Conservation (phyloP, 2,329 filamentous ascomycete genomes). For the Colletotrichum theobromicola region DNA sequence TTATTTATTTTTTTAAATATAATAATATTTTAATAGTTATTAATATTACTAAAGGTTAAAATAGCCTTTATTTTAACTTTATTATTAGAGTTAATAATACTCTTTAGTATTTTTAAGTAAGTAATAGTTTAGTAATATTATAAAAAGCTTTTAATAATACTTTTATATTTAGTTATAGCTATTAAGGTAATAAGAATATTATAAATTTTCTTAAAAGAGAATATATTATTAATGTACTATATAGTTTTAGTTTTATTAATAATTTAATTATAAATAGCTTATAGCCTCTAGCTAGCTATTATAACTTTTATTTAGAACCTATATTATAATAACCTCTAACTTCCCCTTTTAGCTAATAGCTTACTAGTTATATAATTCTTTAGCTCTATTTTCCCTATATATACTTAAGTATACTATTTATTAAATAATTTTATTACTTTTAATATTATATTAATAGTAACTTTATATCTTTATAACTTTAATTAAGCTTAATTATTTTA, state of each 20-base stretch:
- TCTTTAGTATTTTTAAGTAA: neutral
- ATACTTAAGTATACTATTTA: no score
- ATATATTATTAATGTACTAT: neutral
- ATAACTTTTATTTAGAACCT: no score
- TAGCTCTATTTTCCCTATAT: no score
- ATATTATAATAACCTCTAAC: no score
- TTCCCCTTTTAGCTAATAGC: no score
- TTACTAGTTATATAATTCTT: no score
- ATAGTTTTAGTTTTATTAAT: neutral
- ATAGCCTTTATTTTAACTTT: neutral
- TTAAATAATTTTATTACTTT: no score
- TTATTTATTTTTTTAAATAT: neutral
- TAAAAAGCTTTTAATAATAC: neutral
- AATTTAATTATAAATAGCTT: neutral
- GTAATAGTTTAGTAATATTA: neutral
- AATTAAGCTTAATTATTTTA: no score
- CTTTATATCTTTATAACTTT: neutral
- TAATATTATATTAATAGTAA: no score
- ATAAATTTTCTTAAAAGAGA: neutral
- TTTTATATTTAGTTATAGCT: neutral
- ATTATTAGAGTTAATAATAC: no score
- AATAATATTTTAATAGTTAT: neutral
- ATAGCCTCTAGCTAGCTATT: no score
- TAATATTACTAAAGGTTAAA: slow-evolving; percentile 5
- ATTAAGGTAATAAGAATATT: neutral